Percentiles rank a stretch among this genome's conserved stretches.
Evolutionary conservation across 441 rosid species (phyloP).

Genomic region (Gossypium davidsonii): DNA sequence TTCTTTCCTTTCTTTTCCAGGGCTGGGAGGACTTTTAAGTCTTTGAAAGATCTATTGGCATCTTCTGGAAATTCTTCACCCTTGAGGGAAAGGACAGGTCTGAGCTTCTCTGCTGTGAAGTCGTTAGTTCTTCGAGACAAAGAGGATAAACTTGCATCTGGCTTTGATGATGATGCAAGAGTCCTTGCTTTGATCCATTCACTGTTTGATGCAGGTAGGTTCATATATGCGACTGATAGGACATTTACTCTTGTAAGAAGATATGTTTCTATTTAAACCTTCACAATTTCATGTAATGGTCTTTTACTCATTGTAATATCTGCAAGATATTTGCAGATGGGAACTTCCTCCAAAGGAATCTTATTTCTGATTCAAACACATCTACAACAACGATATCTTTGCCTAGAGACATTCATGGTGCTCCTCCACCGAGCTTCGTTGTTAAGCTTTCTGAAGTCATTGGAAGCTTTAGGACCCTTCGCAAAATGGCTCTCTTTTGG

Average conservation of each 20-base stretch:
- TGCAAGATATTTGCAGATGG: constrained; percentile 74
- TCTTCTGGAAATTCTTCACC: constrained; percentile 81
- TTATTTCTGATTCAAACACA: constrained; percentile 41
- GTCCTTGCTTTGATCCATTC: constrained; percentile 32
- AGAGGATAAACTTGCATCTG: constrained; percentile 60
- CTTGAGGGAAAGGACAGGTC: constrained; percentile 64
- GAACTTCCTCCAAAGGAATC: constrained; percentile 67
- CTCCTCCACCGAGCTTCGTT: constrained; percentile 72
- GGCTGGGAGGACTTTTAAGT: constrained; percentile 62
- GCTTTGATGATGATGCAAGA: constrained; percentile 53
- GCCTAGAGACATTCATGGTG: constrained; percentile 78
- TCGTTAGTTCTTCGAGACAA: constrained; percentile 87
- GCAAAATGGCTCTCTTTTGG: constrained; percentile 81
- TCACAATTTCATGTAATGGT: constrained; percentile 23
- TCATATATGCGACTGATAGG: constrained; percentile 12
- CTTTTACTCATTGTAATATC: constrained; percentile 55
- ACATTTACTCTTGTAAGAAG: neutral
- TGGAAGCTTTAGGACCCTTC: constrained; percentile 73
- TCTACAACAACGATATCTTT: constrained; percentile 35
- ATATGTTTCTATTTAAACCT: constrained; percentile 1
- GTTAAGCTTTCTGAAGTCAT: constrained; percentile 85
- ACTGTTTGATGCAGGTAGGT: constrained; percentile 69
- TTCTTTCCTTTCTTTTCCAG: constrained; percentile 30
- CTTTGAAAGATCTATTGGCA: constrained; percentile 71
- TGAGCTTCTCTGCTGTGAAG: constrained; percentile 84